Base-by-base conservation (phyloP, 2,329 filamentous ascomycete species). In the Ophiostoma sp. region DNA sequence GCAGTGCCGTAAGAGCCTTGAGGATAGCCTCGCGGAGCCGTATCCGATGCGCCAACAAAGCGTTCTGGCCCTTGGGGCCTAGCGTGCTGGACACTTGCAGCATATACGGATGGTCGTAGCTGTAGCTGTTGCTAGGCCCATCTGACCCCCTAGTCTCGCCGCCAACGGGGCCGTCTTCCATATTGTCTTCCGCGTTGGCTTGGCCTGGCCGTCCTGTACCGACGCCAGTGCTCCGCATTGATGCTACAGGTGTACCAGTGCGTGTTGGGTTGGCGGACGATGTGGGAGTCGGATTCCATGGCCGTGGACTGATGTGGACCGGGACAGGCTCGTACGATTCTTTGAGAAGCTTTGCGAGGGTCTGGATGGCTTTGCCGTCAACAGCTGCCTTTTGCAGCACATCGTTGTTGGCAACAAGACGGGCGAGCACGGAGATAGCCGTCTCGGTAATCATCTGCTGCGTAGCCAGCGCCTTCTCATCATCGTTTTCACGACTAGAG, bases 351-450 rank as follows among this genome's bases (percentile, higher is more conserved):
- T 79, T 81, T 67, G 78, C 79, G 44, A 84, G 74, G 2, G 78
- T 76, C 72, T 80, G 80, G 64, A 84, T 78, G 0, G 80, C 83
- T 40, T 80, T 77, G 68, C 82, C 83, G 70, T 97, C 91, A 60
- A 89, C 89, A 0, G 93, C 92, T 49, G 92, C 88, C 73, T 89
- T 90, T 77, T 98, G 94, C 67, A 98, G 82, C 69, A 86, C 84
- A 70, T 90, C 87, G 75, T 89, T 92, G 74, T 95, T 91, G 40
- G 87, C 87, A 18, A 97, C 87, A 52, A 98, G 82, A 63, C 88
- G 87, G 16, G 92, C 91, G 67, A 98, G 81, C 11, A 96, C 85
- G 1, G 86, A 84, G 7, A 93, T 91, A 1, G 90, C 87, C 71
- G 86, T 86, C 76, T 94, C 91, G 68, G 87, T 82, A 12, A 92